These are phyloP conservation scores for Pseudocercospora eumusae DNA, from an alignment of 2,329 filamentous ascomycete genomes.

Conservation along the genomic window DNA sequence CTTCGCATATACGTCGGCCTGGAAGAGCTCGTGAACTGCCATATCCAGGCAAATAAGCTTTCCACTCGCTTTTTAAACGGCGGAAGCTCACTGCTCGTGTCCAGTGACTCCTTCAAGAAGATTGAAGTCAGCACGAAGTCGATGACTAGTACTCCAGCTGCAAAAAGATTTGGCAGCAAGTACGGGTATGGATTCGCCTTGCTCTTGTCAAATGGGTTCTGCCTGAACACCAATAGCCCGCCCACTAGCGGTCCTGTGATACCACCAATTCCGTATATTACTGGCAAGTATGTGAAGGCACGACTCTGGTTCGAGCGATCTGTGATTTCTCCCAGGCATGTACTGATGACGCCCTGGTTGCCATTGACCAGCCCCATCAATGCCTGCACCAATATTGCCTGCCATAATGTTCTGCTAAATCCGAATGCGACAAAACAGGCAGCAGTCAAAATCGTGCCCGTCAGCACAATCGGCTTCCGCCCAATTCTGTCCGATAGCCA, in stretches of 20 bases:
- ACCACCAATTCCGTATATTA: constrained; percentile 92
- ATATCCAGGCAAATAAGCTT: constrained; percentile 66
- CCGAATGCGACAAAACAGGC: constrained; percentile 83
- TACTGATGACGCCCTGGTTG: constrained; percentile 91
- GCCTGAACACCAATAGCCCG: constrained; percentile 71
- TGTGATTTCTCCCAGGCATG: constrained; percentile 90
- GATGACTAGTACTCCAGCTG: constrained; percentile 68
- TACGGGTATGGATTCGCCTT: constrained; percentile 71
- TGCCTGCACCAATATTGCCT: constrained; percentile 81
- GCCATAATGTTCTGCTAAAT: constrained; percentile 78
- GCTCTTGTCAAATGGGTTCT: constrained; percentile 57
- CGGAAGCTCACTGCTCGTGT: constrained; percentile 64
- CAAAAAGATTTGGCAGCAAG: constrained; percentile 77
- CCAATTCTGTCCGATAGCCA: constrained; percentile 78
- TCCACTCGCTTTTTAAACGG: constrained; percentile 60
- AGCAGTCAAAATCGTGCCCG: constrained; percentile 80
- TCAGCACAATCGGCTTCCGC: constrained; percentile 77
- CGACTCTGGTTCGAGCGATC: constrained; percentile 91
- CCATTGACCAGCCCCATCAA: constrained; percentile 93
- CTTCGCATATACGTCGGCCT: constrained; percentile 61
- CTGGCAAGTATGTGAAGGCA: constrained; percentile 90
- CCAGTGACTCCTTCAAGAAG: constrained; percentile 83
- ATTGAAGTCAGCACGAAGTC: constrained; percentile 74
- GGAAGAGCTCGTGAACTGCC: constrained; percentile 65
- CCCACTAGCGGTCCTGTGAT: constrained; percentile 93